Evolutionary conservation across 306 rosid species (phyloP), one percentile per base, ranked within the genome.

Genomic region (Casuarina equisetifolia): DNA sequence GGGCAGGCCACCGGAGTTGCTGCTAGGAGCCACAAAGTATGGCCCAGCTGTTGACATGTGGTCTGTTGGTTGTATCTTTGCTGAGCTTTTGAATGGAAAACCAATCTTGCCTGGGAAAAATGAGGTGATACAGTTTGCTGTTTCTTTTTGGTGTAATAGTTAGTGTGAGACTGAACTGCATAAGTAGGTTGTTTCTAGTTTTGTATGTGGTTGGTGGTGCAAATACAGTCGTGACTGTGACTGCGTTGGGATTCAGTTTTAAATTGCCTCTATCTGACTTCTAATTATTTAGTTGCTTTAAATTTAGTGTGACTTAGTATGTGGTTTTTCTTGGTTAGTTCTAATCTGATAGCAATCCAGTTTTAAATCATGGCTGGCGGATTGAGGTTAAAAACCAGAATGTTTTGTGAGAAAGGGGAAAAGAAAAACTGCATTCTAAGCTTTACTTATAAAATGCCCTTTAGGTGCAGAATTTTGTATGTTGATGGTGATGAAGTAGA

Each of bases 11-110:
- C 95, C 92, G 4, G 95, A 90, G 79, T 79, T 90, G 84, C 88
- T 90, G 46, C 87, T 90, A 20, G 95, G 92, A 80, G 83, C 92
- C 73, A 90, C 92, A 13, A 88, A 84, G 82, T 90, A 90, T 81
- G 96, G 92, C 17, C 91, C 95, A 19, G 90, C 95, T 49, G 89
- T 90, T 78, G 95, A 90, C 66, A 85, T 90, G 92, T 90, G 95
- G 95, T 90, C 95, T 74, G 95, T 86, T 70, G 92, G 95, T 79
- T 88, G 95, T 77, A 90, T 90, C 78, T 90, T 90, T 80, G 96
- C 90, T 32, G 92, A 90, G 83, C 96, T 90, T 80, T 85, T 90
- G 62, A 81, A 85, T 54, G 92, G 92, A 70, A 85, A 85, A 74
- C 92, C 92, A 49, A 88, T 90, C 68, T 79, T 90, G 70, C 91